phyloP scores from a whole-genome alignment of 495 filamentous ascomycete species.

The Apiosordaria backusii region DNA sequence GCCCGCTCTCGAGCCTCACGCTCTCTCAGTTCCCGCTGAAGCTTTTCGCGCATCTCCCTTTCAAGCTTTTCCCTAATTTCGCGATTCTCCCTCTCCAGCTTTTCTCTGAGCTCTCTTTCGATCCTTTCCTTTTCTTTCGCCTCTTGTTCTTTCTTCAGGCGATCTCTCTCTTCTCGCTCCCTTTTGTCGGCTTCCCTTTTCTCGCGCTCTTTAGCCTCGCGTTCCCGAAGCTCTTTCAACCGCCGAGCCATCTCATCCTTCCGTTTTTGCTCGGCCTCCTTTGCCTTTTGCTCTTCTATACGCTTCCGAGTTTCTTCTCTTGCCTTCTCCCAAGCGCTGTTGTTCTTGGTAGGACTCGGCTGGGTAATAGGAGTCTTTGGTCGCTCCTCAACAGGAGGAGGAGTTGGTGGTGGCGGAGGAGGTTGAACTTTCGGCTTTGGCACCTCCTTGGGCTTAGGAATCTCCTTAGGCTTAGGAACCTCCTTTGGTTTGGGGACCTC shows the following conservation, averaged over 20 bases:
- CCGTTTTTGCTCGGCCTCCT: conserved; percentile 46
- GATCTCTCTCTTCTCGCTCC: conserved; percentile 37
- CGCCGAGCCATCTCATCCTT: conserved; percentile 51
- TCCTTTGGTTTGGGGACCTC: conserved; percentile 7
- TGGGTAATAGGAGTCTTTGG: conserved; percentile 24
- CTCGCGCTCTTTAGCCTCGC: conserved; percentile 57
- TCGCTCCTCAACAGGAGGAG: background rate
- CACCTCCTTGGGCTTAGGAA: conserved; percentile 3
- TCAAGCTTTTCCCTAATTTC: conserved; percentile 35
- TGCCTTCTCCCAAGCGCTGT: conserved; percentile 62
- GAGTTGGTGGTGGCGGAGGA: conserved; percentile 6
- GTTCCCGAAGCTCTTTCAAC: conserved; percentile 54
- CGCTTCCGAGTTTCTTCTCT: conserved; percentile 62
- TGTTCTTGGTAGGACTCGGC: conserved; percentile 20
- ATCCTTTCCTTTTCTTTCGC: conserved; percentile 41
- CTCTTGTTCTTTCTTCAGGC: conserved; percentile 38
- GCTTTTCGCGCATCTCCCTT: conserved; percentile 26
- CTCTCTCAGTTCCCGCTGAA: conserved; percentile 46
- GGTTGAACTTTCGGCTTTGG: conserved; percentile 32
- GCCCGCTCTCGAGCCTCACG: conserved; percentile 35
- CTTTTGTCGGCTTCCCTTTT: conserved; percentile 50
- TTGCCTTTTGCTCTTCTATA: conserved; percentile 58
- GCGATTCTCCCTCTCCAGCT: conserved; percentile 34
- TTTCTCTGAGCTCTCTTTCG: conserved; percentile 47
- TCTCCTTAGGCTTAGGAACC: conserved; percentile 5